Evolutionary conservation across 495 filamentous ascomycete genomes (phyloP).

Genomic region (Xylaria grammica): DNA sequence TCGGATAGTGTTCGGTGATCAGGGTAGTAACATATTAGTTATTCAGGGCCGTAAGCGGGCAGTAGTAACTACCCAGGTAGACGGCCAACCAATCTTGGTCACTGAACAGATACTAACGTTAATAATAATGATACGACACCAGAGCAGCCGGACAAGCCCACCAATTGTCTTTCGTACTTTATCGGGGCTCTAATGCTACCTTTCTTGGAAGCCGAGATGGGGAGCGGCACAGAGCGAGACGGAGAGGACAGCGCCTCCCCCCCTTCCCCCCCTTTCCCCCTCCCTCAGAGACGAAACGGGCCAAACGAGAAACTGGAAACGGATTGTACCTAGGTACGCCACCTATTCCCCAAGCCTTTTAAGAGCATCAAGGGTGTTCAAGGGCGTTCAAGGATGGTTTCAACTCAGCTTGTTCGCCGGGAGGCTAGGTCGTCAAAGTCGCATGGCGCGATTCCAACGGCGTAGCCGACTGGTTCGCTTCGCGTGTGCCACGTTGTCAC

Average conservation of each 20-base stretch:
- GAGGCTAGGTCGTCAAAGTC: not conserved
- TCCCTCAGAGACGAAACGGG: too few relatives aligned
- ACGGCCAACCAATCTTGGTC: not conserved
- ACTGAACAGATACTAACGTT: not conserved
- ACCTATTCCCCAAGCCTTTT: too few relatives aligned
- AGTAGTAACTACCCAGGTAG: too few relatives aligned
- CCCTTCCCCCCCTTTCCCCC: too few relatives aligned
- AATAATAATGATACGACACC: not conserved
- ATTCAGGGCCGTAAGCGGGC: not conserved
- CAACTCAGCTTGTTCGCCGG: not conserved
- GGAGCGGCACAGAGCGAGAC: not conserved
- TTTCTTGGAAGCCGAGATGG: not conserved
- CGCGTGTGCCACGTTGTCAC: not conserved
- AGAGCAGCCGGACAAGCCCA: not conserved
- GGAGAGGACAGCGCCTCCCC: not conserved
- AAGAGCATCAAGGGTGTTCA: too few relatives aligned
- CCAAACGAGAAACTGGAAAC: too few relatives aligned
- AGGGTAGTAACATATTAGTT: too few relatives aligned
- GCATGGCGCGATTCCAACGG: not conserved
- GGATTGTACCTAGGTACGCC: too few relatives aligned
- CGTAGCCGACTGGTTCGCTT: constrained; percentile 1
- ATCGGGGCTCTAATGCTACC: not conserved
- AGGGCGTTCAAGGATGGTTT: not conserved
- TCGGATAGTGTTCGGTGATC: too few relatives aligned
- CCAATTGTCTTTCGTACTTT: not conserved